Evolutionary conservation across 352 stramenopile species (phyloP), one percentile per base, ranked within the genome.

Genomic region (Chrysophaeum taylorii): DNA sequence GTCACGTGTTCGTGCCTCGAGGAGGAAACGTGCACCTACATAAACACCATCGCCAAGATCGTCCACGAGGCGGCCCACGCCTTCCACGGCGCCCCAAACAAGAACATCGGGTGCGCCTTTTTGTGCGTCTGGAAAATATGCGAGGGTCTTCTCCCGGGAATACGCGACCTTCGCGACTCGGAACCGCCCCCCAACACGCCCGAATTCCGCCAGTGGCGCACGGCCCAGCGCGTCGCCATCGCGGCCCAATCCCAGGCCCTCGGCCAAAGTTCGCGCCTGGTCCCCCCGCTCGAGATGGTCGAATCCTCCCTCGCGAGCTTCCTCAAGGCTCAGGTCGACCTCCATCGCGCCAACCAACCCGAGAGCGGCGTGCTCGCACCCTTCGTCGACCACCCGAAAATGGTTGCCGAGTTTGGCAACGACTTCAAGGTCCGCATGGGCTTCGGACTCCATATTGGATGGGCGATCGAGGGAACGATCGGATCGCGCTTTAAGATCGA

Each of bases 401-500:
- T 94, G 33, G 73, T 87, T 14, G 82, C 84, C 0, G 84, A 84
- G 7, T 94, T 94, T 68, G 88, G 88, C 37, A 82, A 86, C 43
- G 50, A 69, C 68, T 97, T 95, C 74, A 86, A 93, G 48, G 87
- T 97, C 9, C 82, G 89, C 57, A 75, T 97, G 68, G 92, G 94
- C 67, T 98, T 97, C 80, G 95, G 95, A 0, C 81, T 99, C 61
- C 94, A 99, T 75, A 89, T 96, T 23, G 94, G 95, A 18, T 99
- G 95, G 95, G 94, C 94, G 0, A 97, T 98, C 45, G 95, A 99
- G 82, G 95, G 95, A 31, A 92, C 93, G 0, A 96, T 99, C 67
- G 95, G 95, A 33, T 97, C 89, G 23, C 78, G 90, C 35, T 97
- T 97, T 83, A 99, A 98, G 78, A 96, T 99, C 60, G 94, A 99